A percentile compares a stretch with the other conserved stretches of the same genome.
phyloP scores from a whole-genome alignment of 2,329 filamentous ascomycete species.

The Fusarium albidum region DNA sequence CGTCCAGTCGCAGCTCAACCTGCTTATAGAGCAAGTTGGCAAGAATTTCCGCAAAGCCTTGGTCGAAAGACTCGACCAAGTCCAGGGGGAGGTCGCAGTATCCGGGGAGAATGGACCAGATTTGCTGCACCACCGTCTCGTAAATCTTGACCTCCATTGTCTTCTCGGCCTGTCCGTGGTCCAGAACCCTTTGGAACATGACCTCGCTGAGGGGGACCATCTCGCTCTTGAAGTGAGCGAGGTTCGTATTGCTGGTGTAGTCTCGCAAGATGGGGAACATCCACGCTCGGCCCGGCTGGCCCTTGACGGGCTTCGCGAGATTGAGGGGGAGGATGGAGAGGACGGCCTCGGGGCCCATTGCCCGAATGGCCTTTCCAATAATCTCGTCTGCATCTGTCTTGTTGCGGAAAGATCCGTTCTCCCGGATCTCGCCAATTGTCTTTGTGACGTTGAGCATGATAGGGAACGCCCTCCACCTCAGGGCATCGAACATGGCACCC shows the following conservation, averaged over 20 bases:
- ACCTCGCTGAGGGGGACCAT: conserved; percentile 89
- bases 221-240: conserved; percentile 85
- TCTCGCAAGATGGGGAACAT: conserved; percentile 91
- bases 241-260: conserved; percentile 85
- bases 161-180: conserved; percentile 84
- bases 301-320: conserved; percentile 77
- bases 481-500: conserved; percentile 83
- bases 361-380: conserved; percentile 84
- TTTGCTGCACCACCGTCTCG: conserved; percentile 93
- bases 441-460: conserved; percentile 79
- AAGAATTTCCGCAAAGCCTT: conserved; percentile 86
- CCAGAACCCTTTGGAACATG: conserved; percentile 88
- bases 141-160: conserved; percentile 98
- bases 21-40: conserved; percentile 94
- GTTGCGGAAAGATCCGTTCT: conserved; percentile 86
- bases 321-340: conserved; percentile 87
- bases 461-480: conserved; percentile 85
- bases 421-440: conserved; percentile 84
- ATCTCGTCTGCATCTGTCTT: conserved; percentile 96
- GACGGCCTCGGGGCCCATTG: conserved; percentile 88
- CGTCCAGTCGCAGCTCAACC: conserved; percentile 82
- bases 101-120: conserved; percentile 91
- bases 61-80: conserved; percentile 78
- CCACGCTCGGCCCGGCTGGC: conserved; percentile 90
- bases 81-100: conserved; percentile 95